Evolutionary conservation across 352 stramenopile genomes (phyloP), one percentile per base, ranked within the genome.

Genomic region (Blastocystis sp.): DNA sequence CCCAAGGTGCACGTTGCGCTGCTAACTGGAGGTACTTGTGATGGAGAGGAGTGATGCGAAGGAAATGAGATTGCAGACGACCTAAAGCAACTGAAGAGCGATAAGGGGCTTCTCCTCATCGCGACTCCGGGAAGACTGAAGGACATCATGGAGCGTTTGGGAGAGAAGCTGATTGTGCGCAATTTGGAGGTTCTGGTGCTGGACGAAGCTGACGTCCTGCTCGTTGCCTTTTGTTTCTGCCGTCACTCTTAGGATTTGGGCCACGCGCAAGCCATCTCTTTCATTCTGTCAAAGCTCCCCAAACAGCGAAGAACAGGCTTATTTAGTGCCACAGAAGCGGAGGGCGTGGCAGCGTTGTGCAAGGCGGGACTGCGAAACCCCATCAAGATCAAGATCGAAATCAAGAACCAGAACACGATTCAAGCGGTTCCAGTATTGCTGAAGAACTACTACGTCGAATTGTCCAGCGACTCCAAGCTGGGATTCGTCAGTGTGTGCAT

Each of bases 201-300:
- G 41, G 97, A 99, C 91, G 97, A 99, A 91, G 97, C 96, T n/a
- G 98, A 99, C 91, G 98, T 96, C 31, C 90, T 99, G 51, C 93
- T 99, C 51, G 96, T 89, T 79, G 0, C 45, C 10, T 35, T 16
- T 21, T 3, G 24, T 0, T 3, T 21, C 35, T 62, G 2, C 24
- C 66, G 3, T 98, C 91, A 98, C 98, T 93, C 39, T 33, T 91
- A 89, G 88, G 90, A 37, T 92, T 91, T 90, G 16, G 65, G 66
- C 19, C 65, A 80, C 41, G 62, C 90, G 35, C 21, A 65, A 16
- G 70, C 39, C 21, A 78, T 93, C 31, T 69, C 35, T 26, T 29
- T 94, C 77, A 99, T 99, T 89, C 92, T 99, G 51, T 93, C 91
- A 9, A 93, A 95, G 35, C 81, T 99, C 35, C 97, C 97, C 1